Conservation (phyloP, 768 basidiomycete species). For the Termitomyces sp. region DNA sequence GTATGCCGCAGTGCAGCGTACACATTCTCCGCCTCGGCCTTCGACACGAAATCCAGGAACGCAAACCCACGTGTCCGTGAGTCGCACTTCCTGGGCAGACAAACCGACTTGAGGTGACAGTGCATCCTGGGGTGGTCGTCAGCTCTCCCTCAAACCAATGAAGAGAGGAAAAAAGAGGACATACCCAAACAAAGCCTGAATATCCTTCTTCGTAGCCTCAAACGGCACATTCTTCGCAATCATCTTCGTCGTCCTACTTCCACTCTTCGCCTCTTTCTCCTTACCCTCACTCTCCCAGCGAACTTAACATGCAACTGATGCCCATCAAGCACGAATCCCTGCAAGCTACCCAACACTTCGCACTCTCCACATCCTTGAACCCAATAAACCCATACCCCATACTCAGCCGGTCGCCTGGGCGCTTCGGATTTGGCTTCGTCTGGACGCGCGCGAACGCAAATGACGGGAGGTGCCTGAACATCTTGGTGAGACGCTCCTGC, state of each 20-base stretch:
- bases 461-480: slow-evolving; percentile 73
- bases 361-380: slow-evolving; percentile 74
- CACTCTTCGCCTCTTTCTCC: slow-evolving; percentile 36
- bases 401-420: slow-evolving; percentile 62
- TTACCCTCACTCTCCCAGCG: slow-evolving; percentile 55
- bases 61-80: slow-evolving; percentile 90
- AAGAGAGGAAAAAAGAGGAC: slow-evolving; percentile 27
- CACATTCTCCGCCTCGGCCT: slow-evolving; percentile 88
- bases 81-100: slow-evolving; percentile 90
- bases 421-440: slow-evolving; percentile 85
- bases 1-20: slow-evolving; percentile 87
- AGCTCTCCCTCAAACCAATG: not conserved
- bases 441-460: slow-evolving; percentile 90
- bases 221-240: slow-evolving; percentile 98
- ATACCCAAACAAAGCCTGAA: slow-evolving; percentile 85
- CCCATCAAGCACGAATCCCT: slow-evolving; percentile 84
- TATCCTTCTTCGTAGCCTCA: slow-evolving; percentile 91
- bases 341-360: slow-evolving; percentile 76
- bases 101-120: slow-evolving; percentile 91
- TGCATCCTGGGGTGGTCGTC: slow-evolving; percentile 57
- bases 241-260: slow-evolving; percentile 84
- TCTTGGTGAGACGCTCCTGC: slow-evolving; percentile 61
- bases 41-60: slow-evolving; percentile 90
- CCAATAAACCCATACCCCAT: slow-evolving; percentile 98
- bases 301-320: slow-evolving; percentile 83